These are phyloP conservation scores for Coemansia sp. DNA, from an alignment of 192 early-diverging fungal species.

Conservation along the genomic window DNA sequence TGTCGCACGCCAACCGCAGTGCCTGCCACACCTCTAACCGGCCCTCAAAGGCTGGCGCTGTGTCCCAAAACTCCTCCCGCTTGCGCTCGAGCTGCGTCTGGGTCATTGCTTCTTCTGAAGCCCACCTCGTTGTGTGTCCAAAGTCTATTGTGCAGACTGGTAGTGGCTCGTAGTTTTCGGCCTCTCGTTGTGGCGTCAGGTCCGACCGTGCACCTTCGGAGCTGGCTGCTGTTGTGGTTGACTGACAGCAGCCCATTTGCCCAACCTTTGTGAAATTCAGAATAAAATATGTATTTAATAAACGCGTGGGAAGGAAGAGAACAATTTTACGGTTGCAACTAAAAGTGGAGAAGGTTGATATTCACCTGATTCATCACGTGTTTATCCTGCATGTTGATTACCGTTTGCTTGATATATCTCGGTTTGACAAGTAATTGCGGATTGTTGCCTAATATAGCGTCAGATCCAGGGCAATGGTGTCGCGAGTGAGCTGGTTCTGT, in stretches of 20 bases:
- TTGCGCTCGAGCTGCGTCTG: constrained; percentile 45
- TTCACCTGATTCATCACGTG: constrained; percentile 1
- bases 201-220: background rate
- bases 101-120: constrained; percentile 13
- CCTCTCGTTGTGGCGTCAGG: background rate
- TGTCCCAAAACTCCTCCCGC: constrained; percentile 73
- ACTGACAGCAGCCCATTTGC: constrained; percentile 13
- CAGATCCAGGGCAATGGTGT: no score
- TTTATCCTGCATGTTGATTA: background rate
- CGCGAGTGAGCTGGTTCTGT: no score
- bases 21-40: constrained; percentile 78
- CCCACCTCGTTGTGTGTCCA: constrained; percentile 21
- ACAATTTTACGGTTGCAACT: background rate
- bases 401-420: background rate
- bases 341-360: background rate
- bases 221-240: constrained; percentile 5
- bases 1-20: constrained; percentile 60
- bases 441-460: no score
- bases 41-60: constrained; percentile 70
- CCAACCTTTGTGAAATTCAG: background rate
- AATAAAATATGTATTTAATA: background rate
- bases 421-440: background rate
- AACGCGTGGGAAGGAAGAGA: background rate
- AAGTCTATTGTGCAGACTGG: constrained; percentile 20
- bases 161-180: background rate